Conservation (phyloP, 768 basidiomycete species). For the Royoungia palumana region DNA sequence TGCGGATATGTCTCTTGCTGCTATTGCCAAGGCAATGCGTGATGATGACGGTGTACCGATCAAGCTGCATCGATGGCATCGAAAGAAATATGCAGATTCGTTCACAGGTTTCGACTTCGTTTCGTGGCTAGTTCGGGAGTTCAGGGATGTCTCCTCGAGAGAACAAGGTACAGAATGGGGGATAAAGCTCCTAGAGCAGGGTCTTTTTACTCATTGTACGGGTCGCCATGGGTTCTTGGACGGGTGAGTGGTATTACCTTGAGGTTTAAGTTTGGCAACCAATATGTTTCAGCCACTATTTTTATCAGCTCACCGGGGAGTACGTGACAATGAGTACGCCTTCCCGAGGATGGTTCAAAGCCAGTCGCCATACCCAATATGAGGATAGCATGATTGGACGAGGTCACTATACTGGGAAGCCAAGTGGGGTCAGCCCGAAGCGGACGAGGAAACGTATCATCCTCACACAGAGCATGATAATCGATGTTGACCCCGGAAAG, state of each 20-base stretch:
- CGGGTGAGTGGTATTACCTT: slow-evolving; percentile 51
- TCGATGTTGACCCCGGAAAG: slow-evolving; percentile 81
- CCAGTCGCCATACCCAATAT: slow-evolving; percentile 39
- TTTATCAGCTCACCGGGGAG: slow-evolving; percentile 79
- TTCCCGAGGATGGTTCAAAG: slow-evolving; percentile 62
- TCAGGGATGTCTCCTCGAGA: slow-evolving; percentile 80
- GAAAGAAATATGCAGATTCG: slow-evolving; percentile 65
- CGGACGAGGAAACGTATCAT: slow-evolving; percentile 60
- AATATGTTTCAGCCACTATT: slow-evolving; percentile 65
- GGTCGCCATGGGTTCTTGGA: slow-evolving; percentile 82
- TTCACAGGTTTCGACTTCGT: slow-evolving; percentile 91
- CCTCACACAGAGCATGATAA: slow-evolving; percentile 86
- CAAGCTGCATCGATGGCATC: slow-evolving; percentile 83
- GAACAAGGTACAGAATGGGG: slow-evolving; percentile 82
- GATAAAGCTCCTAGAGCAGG: slow-evolving; percentile 69
- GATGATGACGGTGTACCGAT: slow-evolving; percentile 83
- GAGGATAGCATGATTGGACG: slow-evolving; percentile 39
- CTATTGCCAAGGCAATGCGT: slow-evolving; percentile 80
- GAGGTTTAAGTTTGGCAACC: not conserved
- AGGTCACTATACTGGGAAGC: slow-evolving; percentile 36
- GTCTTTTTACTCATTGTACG: slow-evolving; percentile 81
- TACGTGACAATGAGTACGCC: slow-evolving; percentile 70
- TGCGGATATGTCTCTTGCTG: slow-evolving; percentile 54
- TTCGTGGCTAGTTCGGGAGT: slow-evolving; percentile 89
- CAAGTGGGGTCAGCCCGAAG: slow-evolving; percentile 39